Evolutionary conservation across 257 asterid species (phyloP), one percentile per base, ranked within the genome.

Genomic region (Jacaranda mimosifolia): DNA sequence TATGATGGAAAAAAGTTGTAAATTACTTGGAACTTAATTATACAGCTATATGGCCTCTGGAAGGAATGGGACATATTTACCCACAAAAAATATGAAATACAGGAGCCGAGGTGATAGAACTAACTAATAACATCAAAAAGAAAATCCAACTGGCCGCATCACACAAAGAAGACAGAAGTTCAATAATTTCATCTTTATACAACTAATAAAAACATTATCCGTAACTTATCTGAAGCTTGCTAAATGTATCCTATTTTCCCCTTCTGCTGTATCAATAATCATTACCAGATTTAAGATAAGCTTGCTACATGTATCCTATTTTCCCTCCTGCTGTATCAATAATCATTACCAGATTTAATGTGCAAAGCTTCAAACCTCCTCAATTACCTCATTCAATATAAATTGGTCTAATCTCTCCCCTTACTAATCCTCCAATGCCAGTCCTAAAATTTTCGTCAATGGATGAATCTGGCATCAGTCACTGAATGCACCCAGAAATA

Each of bases 201-300:
- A 55, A 26, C 68, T 55, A 42, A 38, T 58, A 43, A 63, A 18
- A 75, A 11, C 77, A 43, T 39, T 46, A 65, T 13, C 73, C 0
- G n/a, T 5, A 53, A 56, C 63, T 15, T n/a, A 26, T 43, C 35
- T 9, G 46, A 56, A 43, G 40, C 40, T 19, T 17, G 68, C 67
- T 14, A 51, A 1, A 77, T 77, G 4, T n/a, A 49, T 19, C 48
- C 35, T 70, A 10, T 36, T 5, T 36, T 32, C 10, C 51, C 3
- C 17, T 19, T 40, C 19, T 13, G 42, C 39, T 40, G 9, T 6
- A 49, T 42, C 9, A 42, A 42, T 62, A 49, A 63, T 18, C 58
- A 26, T 26, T 26, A 26, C 32, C 32, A 26, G 32, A 26, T 26
- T 2, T 26, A 26, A 26, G n/a, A n/a, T n/a, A 56, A 43, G 40